Evolutionary conservation across 1,284 basidiomycete genomes (phyloP).

Genomic region (Sporisorium scitamineum): DNA sequence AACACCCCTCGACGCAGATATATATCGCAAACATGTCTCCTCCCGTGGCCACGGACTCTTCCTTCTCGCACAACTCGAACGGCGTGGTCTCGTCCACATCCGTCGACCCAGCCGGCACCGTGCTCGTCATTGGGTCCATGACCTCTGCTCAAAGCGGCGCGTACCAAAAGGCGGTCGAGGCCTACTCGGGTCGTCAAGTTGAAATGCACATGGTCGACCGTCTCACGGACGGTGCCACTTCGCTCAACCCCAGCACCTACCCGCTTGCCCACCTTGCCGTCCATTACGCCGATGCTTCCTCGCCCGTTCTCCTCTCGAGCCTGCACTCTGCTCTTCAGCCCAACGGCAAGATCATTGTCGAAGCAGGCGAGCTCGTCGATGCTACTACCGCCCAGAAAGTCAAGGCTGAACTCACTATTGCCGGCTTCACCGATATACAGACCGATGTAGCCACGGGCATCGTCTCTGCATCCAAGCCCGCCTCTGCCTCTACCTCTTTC

Average conservation of each 20-base stretch:
- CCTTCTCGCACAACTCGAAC: conserved; percentile 42
- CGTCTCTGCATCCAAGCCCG: conserved; percentile 26
- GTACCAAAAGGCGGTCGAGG: conserved; percentile 62
- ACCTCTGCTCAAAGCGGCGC: conserved; percentile 56
- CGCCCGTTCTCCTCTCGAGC: conserved; percentile 46
- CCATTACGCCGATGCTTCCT: conserved; percentile 45
- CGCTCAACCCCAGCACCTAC: conserved; percentile 45
- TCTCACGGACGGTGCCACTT: conserved; percentile 59
- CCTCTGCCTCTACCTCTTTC: conserved; percentile 19
- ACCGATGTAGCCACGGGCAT: conserved; percentile 18
- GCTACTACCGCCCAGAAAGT: conserved; percentile 31
- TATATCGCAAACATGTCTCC: conserved; percentile 31
- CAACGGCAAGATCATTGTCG: conserved; percentile 43
- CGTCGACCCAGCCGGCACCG: conserved; percentile 43
- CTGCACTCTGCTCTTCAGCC: conserved; percentile 47
- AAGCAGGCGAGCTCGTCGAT: conserved; percentile 45
- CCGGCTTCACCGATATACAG: conserved; percentile 53
- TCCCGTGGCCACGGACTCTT: conserved; percentile 41
- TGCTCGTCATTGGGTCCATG: conserved; percentile 64
- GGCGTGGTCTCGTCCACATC: conserved; percentile 42
- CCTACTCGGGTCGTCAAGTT: conserved; percentile 47
- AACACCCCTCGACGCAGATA: neutral
- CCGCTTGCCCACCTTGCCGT: conserved; percentile 52
- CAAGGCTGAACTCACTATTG: conserved; percentile 54
- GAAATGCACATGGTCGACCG: conserved; percentile 69